These are phyloP conservation scores for Fusarium sp. DNA, from an alignment of 2,329 filamentous ascomycete genomes.

Conservation along the genomic window DNA sequence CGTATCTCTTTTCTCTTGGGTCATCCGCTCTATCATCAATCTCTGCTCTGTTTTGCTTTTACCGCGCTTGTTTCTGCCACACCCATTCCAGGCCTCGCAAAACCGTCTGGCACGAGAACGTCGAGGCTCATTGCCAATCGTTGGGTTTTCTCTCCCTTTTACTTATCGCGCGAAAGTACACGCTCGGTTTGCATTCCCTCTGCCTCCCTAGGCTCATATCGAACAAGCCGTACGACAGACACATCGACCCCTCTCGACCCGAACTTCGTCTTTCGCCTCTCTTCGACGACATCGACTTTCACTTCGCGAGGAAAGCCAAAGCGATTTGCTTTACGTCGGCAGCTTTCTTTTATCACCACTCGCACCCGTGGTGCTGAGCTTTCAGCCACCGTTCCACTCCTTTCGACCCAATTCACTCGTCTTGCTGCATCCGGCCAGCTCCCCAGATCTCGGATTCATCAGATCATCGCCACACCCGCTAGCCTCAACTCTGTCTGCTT, in stretches of 20 bases:
- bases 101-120: constrained; percentile 50
- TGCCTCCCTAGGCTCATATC: constrained; percentile 31
- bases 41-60: constrained; percentile 23
- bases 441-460: constrained; percentile 27
- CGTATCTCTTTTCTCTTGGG: constrained; percentile 35
- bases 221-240: constrained; percentile 27
- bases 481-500: constrained; percentile 37
- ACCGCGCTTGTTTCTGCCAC: constrained; percentile 39
- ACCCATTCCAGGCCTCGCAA: constrained; percentile 48
- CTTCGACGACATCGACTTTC: constrained; percentile 16
- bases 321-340: constrained; percentile 15
- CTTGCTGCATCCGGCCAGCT: constrained; percentile 44
- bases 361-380: constrained; percentile 46
- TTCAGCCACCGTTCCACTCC: constrained; percentile 36
- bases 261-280: constrained; percentile 15
- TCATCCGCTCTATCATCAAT: constrained; percentile 24
- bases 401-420: constrained; percentile 33
- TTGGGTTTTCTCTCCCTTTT: constrained; percentile 36
- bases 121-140: constrained; percentile 40
- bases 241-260: constrained; percentile 1
- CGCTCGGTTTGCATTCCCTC: constrained; percentile 27
- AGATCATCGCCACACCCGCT: constrained; percentile 28
- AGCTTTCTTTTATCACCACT: constrained; percentile 25
- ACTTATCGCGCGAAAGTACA: constrained; percentile 33
- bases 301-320: neutral